Percentiles rank a stretch among this genome's conserved stretches.
phyloP scores from a whole-genome alignment of 108 stramenopile genomes.

The Pseudonitzschia multiseries region DNA sequence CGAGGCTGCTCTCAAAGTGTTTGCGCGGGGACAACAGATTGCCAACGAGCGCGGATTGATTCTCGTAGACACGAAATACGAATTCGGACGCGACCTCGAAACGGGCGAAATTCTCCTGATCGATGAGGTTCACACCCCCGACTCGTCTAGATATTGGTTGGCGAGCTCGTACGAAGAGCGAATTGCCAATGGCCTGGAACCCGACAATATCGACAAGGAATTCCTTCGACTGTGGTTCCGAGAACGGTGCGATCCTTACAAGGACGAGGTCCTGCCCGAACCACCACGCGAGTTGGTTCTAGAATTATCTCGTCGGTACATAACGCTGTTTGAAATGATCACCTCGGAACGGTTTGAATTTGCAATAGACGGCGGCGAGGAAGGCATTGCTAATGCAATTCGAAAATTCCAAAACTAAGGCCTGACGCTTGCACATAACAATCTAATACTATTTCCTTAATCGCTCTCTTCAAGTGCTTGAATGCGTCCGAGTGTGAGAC shows the following conservation, averaged over 20 bases:
- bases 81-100: conserved; percentile 89
- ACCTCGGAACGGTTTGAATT: conserved; percentile 89
- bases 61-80: conserved; percentile 99
- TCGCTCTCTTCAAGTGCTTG: background rate
- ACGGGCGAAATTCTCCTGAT: conserved; percentile 87
- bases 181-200: conserved; percentile 84
- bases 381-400: conserved; percentile 61
- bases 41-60: conserved; percentile 89
- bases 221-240: conserved; percentile 97
- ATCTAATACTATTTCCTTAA: background rate
- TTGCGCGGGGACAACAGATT: conserved; percentile 85
- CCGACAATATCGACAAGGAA: conserved; percentile 99
- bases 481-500: background rate
- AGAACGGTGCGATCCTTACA: conserved; percentile 97
- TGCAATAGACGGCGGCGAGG: conserved; percentile 42
- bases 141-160: conserved; percentile 98
- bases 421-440: background rate
- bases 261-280: conserved; percentile 88
- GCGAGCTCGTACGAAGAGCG: conserved; percentile 84
- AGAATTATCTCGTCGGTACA: conserved; percentile 94
- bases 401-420: conserved; percentile 34
- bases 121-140: conserved; percentile 98
- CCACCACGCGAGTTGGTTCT: conserved; percentile 93
- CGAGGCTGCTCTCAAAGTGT: conserved; percentile 71
- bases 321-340: conserved; percentile 95